These are phyloP conservation scores for Mortierella alpina DNA, from an alignment of 192 early-diverging fungal genomes.

Conservation along the genomic window DNA sequence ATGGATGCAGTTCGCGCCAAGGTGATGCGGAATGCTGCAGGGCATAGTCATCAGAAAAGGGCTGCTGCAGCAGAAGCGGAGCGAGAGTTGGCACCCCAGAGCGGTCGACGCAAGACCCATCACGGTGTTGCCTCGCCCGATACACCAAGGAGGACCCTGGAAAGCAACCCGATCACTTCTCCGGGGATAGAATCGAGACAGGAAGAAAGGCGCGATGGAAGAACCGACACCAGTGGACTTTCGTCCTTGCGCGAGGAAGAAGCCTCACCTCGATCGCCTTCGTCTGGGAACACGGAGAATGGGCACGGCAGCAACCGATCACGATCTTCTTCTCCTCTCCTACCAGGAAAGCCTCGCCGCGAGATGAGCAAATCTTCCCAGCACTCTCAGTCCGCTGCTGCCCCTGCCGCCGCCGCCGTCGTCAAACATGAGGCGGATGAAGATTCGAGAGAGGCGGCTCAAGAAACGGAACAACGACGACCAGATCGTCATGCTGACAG, in stretches of 20 bases:
- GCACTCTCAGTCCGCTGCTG: not conserved
- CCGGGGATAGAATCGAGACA: not conserved
- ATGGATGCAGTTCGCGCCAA: conserved; percentile 60
- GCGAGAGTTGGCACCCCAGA: not conserved
- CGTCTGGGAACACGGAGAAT: conserved; percentile 7
- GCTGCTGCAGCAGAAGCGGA: not conserved
- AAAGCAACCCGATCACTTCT: not conserved
- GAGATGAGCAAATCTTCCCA: not conserved
- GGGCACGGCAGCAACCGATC: not conserved
- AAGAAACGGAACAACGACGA: conserved; percentile 4
- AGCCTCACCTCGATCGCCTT: conserved; percentile 13
- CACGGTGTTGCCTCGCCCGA: conserved; percentile 25
- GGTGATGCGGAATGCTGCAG: conserved; percentile 50
- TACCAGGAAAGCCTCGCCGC: not conserved
- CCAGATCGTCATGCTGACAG: not conserved
- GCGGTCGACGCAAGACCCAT: conserved; percentile 19
- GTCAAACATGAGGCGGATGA: not conserved
- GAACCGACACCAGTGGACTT: conserved; percentile 1
- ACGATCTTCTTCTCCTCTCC: not conserved
- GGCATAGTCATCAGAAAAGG: conserved; percentile 34
- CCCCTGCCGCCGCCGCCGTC: not conserved
- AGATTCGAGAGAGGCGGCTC: not conserved
- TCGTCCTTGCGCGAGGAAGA: conserved; percentile 4
- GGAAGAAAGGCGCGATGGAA: conserved; percentile 26
- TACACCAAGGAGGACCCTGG: not conserved